These are phyloP conservation scores for Maudiozyma bulderi DNA, from an alignment of 805 yeast genomes.

Conservation along the genomic window DNA sequence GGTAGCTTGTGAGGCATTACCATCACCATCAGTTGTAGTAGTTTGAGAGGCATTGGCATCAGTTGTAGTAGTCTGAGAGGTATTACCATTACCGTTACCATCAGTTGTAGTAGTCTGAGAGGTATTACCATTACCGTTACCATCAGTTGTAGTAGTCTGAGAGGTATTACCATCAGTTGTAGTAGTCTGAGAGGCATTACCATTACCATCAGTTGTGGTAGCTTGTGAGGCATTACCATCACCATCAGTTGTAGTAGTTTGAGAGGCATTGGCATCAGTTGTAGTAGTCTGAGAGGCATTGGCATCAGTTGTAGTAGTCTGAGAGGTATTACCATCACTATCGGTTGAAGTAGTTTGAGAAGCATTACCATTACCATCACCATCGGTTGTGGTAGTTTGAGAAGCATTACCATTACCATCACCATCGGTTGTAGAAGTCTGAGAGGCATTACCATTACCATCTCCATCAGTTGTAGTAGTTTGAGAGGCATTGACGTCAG, in stretches of 20 bases:
- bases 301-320: background rate
- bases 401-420: background rate
- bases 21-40: background rate
- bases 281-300: background rate
- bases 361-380: background rate
- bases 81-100: background rate
- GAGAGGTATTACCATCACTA: background rate
- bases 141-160: background rate
- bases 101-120: background rate
- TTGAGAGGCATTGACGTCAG: too few relatives aligned
- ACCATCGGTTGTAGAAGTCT: background rate
- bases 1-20: background rate
- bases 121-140: background rate
- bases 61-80: background rate
- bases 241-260: background rate
- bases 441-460: background rate
- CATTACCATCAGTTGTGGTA: background rate
- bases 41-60: background rate
- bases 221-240: background rate
- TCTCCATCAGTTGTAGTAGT: background rate
- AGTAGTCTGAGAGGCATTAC: background rate
- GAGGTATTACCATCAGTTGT: too few relatives aligned
- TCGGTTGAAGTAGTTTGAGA: background rate
- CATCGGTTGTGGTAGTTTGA: background rate
- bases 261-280: background rate